These are phyloP conservation scores for Ophiostoma triangulosporum DNA, from an alignment of 2,329 filamentous ascomycete species.

Conservation along the genomic window DNA sequence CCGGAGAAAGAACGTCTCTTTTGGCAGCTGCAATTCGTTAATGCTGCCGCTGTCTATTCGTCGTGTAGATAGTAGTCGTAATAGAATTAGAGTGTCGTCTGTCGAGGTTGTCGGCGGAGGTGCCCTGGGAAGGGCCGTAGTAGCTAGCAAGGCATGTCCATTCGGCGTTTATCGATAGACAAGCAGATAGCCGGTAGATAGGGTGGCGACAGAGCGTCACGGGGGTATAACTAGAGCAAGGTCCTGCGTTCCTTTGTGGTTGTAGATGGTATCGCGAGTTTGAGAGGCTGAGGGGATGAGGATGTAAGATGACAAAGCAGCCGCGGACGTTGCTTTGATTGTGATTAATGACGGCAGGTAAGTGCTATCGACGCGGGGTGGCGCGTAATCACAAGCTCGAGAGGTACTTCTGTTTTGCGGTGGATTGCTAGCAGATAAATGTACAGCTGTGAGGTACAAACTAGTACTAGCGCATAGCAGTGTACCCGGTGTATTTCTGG, in stretches of 20 bases:
- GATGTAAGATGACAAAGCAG: background rate
- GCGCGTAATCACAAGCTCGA: background rate
- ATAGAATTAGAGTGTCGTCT: background rate
- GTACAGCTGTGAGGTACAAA: background rate
- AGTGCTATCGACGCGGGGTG: background rate
- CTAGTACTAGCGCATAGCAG: background rate
- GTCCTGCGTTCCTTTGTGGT: too few species aligned
- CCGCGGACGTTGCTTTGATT: background rate
- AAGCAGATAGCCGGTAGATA: background rate
- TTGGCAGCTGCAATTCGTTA: too few species aligned
- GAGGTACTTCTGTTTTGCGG: background rate
- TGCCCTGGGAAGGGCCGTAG: conserved; percentile 1
- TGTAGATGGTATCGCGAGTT: background rate
- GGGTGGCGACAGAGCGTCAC: background rate
- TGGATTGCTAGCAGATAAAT: background rate
- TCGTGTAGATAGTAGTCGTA: background rate
- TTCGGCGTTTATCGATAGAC: background rate
- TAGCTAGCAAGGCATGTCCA: conserved; percentile 1
- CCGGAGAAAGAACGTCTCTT: too few species aligned
- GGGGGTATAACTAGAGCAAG: too few species aligned
- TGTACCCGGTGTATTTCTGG: background rate
- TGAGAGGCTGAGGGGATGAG: background rate
- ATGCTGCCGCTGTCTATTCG: background rate
- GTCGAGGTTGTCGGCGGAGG: background rate
- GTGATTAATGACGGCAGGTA: too few species aligned